Evolutionary conservation across 176 grass and related monocot species (phyloP), one percentile per base, ranked within the genome.

Genomic region (Leersia perrieri): DNA sequence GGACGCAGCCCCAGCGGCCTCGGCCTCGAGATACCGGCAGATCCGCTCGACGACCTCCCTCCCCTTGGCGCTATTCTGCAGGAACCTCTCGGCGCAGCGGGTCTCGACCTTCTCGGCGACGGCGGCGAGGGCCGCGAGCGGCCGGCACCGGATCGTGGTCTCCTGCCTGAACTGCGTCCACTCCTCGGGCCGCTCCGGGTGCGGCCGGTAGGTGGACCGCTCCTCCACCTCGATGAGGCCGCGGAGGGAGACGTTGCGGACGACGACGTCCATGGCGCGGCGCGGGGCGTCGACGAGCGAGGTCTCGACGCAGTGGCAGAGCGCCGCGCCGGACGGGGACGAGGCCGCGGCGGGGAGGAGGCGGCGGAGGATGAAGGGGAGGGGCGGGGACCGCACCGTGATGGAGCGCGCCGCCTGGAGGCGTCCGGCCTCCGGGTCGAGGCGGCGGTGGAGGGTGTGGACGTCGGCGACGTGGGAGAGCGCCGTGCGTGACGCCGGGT

Each of bases 41-140:
- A 93, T 98, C 86, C 86, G 88, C 86, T 98, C 95, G 63, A 98
- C 88, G 82, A 98, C 92, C 42, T 95, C 95, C 73, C 92, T 88
- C 47, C 95, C 95, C 80, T 91, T 98, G 77, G 72, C 86, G 65
- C 86, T 91, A 64, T 98, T 98, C 83, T 98, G 90, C 60, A 89
- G 73, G 63, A 98, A 98, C 62, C 77, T 87, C 62, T 98, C 92
- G 32, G 95, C 90, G 82, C 90, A 98, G 0, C 90, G 90, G 32
- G 84, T 82, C 88, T 98, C 92, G 16, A 98, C 91, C 69, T 89
- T 94, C 90, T 95, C 95, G 11, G 95, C 95, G 61, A 92, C 84
- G 80, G 90, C 89, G 15, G 95, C 92, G 31, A 98, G 84, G 23
- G 88, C 92, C 1, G 92, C 73, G 29, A 98, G 92, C 32, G 95